Base-by-base conservation (phyloP, 148 eudicot genomes). In the Diospyros kaki region DNA sequence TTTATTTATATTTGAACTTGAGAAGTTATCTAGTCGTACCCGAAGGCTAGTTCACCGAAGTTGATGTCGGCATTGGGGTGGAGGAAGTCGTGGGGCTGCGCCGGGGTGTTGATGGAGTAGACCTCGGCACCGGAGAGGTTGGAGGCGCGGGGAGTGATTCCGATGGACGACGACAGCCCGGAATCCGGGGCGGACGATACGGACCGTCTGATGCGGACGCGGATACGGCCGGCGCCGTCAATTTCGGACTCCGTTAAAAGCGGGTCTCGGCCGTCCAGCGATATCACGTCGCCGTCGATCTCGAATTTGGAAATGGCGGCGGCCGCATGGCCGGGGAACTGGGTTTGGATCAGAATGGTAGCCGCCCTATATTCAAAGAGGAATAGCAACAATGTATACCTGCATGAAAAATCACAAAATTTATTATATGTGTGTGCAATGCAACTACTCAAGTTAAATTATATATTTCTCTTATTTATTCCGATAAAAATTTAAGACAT, bases 301-400 rank as follows among this genome's bases (percentile, higher is more conserved):
- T 78, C 73, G 38, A 84, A 70, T 75, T 72, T 72, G 38, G 87
- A 65, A 6, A 78, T 81, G 46, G 79, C 63, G 18, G 84, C 77
- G 1, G 78, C 84, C 6, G 70, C 39, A 5, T 56, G 6, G 1
- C 81, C 84, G 0, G 84, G 87, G 77, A 84, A 84, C 43, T 67
- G 82, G 43, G 73, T 71, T 38, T 66, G 75, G 78, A 84, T 81
- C 8, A 84, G 74, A 5, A 81, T 78, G 8, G 73, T 76, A 1
- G 87, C 87, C 1, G 82, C 87, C 68, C 87, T 72, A 17, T 78
- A 81, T 44, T 84, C 87, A 46, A 84, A 84, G 4, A 84, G 77
- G 69, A 84, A 81, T 71, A 84, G 76, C 72, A 84, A 71, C 28
- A 84, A 67, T 4, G 87, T 84, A 68, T 84, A 84, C 85, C 85